Base-by-base conservation (phyloP, 1,139 yeast genomes). In the Sugiyamaella neomexicana region DNA sequence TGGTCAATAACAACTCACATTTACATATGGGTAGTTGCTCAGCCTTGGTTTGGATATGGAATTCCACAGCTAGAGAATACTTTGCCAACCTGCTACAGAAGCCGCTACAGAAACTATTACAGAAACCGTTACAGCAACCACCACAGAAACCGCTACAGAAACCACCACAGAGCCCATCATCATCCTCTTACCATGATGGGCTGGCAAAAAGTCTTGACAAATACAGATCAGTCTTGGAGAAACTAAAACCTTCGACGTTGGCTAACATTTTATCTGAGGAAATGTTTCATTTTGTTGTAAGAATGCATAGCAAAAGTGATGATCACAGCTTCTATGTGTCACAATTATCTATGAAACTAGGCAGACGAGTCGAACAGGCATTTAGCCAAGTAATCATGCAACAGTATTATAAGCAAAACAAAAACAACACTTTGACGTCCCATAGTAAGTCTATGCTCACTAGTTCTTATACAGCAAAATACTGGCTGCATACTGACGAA, bases 41-140 rank as follows among this genome's bases (percentile, higher is more conserved):
- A 52, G 55, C 57, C 27, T 39, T 27, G 29, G 44, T 42, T 34
- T 43, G 47, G 53, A 25, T 12, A 7, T 39, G 49, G 79, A 80
- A 56, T 76, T 79, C 9, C 70, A 84, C 55, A 83, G 81, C 55
- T 82, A 79, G 2, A 82, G 78, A 63, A 69, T 85, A 43, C 85
- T 83, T 75, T 77, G 77, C 57, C 86, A 93, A 74, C 76, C 25
- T 31, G 42, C 25, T 36, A n/a, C 36, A 4, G 38, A 20, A 13
- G n/a, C n/a, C n/a, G n/a, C n/a, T n/a, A n/a, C n/a, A n/a, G n/a
- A n/a, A n/a, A n/a, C n/a, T n/a, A n/a, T n/a, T n/a, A n/a, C n/a
- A n/a, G n/a, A n/a, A n/a, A n/a, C n/a, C n/a, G n/a, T n/a, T n/a
- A n/a, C n/a, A n/a, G n/a, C n/a, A n/a, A n/a, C n/a, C n/a, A n/a